A percentile compares a stretch with the other conserved stretches of the same genome.
phyloP scores from a whole-genome alignment of 2,329 filamentous ascomycete genomes.

The Trichoderma endophyticum region DNA sequence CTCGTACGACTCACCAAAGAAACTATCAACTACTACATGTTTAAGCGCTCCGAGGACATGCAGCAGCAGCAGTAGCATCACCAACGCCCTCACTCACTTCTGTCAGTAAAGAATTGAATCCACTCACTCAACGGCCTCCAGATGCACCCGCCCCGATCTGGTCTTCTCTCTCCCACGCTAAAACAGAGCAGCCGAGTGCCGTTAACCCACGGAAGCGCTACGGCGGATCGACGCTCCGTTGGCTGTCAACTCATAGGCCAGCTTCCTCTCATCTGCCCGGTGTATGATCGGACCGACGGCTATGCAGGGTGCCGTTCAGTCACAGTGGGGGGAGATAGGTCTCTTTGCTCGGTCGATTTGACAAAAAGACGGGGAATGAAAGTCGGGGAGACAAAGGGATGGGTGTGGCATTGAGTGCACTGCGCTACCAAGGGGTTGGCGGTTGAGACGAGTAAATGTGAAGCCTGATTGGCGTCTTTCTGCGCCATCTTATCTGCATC shows the following conservation, averaged over 20 bases:
- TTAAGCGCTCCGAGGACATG: background rate
- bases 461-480: background rate
- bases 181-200: background rate
- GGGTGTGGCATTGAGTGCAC: background rate
- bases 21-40: background rate
- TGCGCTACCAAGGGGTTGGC: background rate
- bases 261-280: background rate
- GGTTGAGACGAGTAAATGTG: background rate
- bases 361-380: background rate
- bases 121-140: background rate
- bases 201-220: constrained; percentile 1
- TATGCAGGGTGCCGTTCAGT: background rate
- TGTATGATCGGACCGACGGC: constrained; percentile 8
- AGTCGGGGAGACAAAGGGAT: background rate
- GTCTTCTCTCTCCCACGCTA: background rate
- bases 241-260: background rate
- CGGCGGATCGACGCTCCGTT: constrained; percentile 7
- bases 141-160: background rate
- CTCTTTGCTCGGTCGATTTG: background rate
- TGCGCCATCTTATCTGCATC: background rate
- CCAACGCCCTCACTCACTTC: background rate
- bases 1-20: background rate
- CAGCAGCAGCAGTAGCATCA: background rate
- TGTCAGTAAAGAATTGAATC: background rate
- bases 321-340: background rate